Conservation (phyloP, 495 filamentous ascomycete genomes). For the Monascus purpureus region DNA sequence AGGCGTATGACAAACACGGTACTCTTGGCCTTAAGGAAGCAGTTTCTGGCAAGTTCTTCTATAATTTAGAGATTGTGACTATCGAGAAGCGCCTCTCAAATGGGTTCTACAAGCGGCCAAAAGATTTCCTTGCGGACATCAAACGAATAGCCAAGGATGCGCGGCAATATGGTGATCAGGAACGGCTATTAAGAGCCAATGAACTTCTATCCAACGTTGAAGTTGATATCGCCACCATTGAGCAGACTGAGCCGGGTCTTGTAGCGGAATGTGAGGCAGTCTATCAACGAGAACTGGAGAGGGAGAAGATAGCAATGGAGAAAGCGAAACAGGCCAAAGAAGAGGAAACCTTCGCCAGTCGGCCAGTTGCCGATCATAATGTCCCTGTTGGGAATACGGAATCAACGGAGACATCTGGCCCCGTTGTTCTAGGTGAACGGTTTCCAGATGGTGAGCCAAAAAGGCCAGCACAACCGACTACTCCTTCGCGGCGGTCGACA, state of each 20-base stretch:
- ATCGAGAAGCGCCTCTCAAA: constrained; percentile 92
- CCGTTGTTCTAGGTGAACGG: constrained; percentile 45
- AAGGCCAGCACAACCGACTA: constrained; percentile 30
- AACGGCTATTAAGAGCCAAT: constrained; percentile 68
- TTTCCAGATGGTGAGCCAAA: constrained; percentile 29
- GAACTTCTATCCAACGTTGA: constrained; percentile 85
- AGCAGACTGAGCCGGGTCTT: constrained; percentile 45
- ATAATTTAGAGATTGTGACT: constrained; percentile 84
- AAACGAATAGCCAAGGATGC: constrained; percentile 73
- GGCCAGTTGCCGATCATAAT: constrained; percentile 15
- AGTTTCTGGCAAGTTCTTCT: constrained; percentile 68
- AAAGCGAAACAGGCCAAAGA: constrained; percentile 42
- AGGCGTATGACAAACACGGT: constrained; percentile 60
- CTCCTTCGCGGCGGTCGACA: constrained; percentile 32
- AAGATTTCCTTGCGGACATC: constrained; percentile 78
- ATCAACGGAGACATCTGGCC: constrained; percentile 37
- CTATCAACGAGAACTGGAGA: constrained; percentile 58
- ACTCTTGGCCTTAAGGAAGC: constrained; percentile 53
- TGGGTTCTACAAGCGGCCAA: constrained; percentile 81
- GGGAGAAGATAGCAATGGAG: constrained; percentile 50
- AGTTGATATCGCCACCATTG: constrained; percentile 67
- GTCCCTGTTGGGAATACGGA: constrained; percentile 32
- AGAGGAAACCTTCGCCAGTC: constrained; percentile 14
- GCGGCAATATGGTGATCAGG: constrained; percentile 56
- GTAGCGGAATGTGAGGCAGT: constrained; percentile 58